Base-by-base conservation (phyloP, 495 filamentous ascomycete genomes). In the Aspergillus wentii region DNA sequence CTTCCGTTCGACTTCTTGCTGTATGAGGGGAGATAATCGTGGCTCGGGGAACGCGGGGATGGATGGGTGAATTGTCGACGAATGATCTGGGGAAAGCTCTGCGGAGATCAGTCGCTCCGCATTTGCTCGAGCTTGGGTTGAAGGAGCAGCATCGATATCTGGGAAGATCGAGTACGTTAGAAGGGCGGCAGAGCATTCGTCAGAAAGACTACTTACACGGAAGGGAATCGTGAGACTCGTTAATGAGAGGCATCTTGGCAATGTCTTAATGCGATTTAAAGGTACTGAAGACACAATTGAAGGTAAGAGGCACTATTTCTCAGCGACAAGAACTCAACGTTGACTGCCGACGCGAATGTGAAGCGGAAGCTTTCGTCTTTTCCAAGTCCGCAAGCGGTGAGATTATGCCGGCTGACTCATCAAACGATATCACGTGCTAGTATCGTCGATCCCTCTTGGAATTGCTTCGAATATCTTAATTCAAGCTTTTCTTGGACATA, bases 151-250 rank as follows among this genome's bases (percentile, higher is more conserved):
- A 61, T 90, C 86, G 54, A 90, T 76, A 64, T 92, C 85, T 85
- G 59, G 35, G 33, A 35, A 34, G 39, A 55, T 64, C 47, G 51
- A 36, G 27, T n/a, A n/a, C n/a, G 48, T 29, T 26, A 22, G 32
- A 29, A 7, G 3, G 31, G 37, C 8, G 27, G 33, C 17, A 16
- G 19, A 10, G 21, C 7, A 11, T 38, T 26, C 7, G 16, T 22
- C 15, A 18, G 23, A 20, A 17, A 35, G 17, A 29, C 5, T 18
- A 38, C 50, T 29, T 79, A 89, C 86, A 94, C 15, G 86, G 88
- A 11, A 94, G 79, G 10, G 86, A 94, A 54, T 94, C 88, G 64
- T 91, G 84, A 28, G 76, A 72, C 46, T 77, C 76, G 33, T 74
- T 77, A 41, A 85, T 82, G 36, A 86, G 71, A 39, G 85, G 73